phyloP scores from a whole-genome alignment of 495 filamentous ascomycete genomes.

The Pseudoneurospora amorphoporcata region DNA sequence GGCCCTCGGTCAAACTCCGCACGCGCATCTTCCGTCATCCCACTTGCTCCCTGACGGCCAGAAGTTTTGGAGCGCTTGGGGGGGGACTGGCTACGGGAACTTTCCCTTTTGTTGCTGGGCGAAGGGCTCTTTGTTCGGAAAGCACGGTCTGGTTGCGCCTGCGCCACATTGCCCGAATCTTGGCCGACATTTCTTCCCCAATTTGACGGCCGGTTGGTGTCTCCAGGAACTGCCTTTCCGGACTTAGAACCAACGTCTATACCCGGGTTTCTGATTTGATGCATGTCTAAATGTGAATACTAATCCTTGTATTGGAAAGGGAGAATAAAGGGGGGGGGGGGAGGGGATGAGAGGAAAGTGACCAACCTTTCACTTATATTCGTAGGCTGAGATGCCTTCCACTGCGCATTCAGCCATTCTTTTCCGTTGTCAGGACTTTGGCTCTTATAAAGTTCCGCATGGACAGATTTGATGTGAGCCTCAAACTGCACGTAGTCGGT shows the following conservation, averaged over 20 bases:
- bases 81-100: conserved; percentile 9
- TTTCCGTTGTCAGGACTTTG: conserved; percentile 2
- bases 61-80: conserved; percentile 13
- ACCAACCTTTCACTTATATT: conserved; percentile 3
- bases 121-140: conserved; percentile 6
- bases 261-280: neutral
- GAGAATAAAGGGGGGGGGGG: neutral
- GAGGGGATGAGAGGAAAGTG: neutral
- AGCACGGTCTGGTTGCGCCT: neutral
- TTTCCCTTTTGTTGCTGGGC: conserved; percentile 9
- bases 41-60: neutral
- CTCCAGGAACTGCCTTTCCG: neutral
- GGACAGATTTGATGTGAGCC: neutral
- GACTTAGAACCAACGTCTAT: neutral
- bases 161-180: neutral
- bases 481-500: neutral
- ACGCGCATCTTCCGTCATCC: conserved; percentile 8
- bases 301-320: neutral
- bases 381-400: neutral
- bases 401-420: neutral
- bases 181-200: neutral
- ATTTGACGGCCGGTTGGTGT: neutral
- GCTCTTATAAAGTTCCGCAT: neutral
- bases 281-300: neutral
- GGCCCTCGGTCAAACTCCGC: conserved; percentile 24